Evolutionary conservation across 345 rosid genomes (phyloP).

Genomic region (Toxicodendron radicans): DNA sequence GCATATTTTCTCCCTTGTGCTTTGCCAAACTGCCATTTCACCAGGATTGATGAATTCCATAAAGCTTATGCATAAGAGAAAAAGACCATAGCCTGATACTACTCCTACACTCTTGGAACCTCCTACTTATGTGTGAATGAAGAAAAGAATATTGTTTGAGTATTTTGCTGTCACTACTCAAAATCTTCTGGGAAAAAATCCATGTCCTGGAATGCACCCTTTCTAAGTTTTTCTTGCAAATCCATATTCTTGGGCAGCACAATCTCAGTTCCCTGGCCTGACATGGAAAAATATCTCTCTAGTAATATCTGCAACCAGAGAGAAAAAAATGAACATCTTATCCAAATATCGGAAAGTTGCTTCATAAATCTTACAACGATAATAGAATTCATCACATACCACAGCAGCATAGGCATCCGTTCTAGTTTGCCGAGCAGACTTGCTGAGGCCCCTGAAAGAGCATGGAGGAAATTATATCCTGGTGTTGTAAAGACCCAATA

Average conservation of each 20-base stretch:
- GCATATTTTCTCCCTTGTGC: no score
- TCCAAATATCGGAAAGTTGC: not conserved
- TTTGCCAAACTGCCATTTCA: no score
- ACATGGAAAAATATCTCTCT: constrained; percentile 73
- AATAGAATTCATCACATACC: constrained; percentile 39
- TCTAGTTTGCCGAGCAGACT: constrained; percentile 50
- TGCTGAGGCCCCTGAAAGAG: constrained; percentile 70
- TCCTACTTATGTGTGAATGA: no score
- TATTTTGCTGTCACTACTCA: constrained; percentile 17
- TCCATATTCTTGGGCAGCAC: constrained; percentile 68
- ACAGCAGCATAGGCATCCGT: constrained; percentile 83
- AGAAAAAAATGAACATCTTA: not conserved
- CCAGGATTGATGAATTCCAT: no score
- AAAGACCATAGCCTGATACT: not conserved
- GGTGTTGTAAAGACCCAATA: not conserved
- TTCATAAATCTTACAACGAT: not conserved
- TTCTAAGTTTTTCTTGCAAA: constrained; percentile 71
- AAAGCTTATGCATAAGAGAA: not conserved
- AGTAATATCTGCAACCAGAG: constrained; percentile 61
- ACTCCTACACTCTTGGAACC: not conserved
- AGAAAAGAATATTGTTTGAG: not conserved
- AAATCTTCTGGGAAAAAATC: constrained; percentile 46
- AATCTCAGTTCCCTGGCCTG: constrained; percentile 62
- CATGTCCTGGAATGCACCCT: constrained; percentile 45
- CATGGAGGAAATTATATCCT: not conserved